Evolutionary conservation across 169 alveolate species (phyloP), one percentile per base, ranked within the genome.

Genomic region (Cryptosporidium tyzzeri): DNA sequence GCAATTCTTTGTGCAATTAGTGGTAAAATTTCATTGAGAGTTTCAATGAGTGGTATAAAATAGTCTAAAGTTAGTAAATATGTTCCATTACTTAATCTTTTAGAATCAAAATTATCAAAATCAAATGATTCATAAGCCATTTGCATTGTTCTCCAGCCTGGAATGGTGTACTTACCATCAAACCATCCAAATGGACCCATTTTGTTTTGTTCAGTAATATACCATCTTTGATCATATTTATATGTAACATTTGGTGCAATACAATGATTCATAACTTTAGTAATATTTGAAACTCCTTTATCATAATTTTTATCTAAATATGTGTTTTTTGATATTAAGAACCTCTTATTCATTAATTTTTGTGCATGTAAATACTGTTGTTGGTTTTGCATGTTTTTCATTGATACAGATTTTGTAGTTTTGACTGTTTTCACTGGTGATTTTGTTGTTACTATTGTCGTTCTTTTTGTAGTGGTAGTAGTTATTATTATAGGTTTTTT

Each of bases 141-240:
- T 65, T 80, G 80, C 75, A 80, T 65, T 21, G 75, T 80, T 65
- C 45, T 59, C 89, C 89, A 80, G n/a, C 89, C 89, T 44, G 89
- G 89, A n/a, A 80, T 80, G 18, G 89, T 80, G 39, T 80, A 80
- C 26, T 80, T 80, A 0, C 89, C 89, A 21, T 80, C 89, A 31
- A 80, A 80, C 89, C 89, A 80, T 7, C 89, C 89, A 80, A 80
- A 80, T 16, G 89, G 89, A 41, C 89, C 89, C 68, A 80, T 44
- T 23, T 80, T 80, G 33, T 80, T 65, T 62, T 80, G 89, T 31
- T 80, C 89, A 14, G 89, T 80, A 10, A 80, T n/a, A 59, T 80
- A 65, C 89, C 89, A 80, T 5, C 50, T 65, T 37, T 35, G 37
- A 26, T 80, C 75, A 29, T 62, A 80, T 29, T 80, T 80, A n/a